Base-by-base conservation (phyloP, 805 yeast species). In the Cyberlindnera americana region DNA sequence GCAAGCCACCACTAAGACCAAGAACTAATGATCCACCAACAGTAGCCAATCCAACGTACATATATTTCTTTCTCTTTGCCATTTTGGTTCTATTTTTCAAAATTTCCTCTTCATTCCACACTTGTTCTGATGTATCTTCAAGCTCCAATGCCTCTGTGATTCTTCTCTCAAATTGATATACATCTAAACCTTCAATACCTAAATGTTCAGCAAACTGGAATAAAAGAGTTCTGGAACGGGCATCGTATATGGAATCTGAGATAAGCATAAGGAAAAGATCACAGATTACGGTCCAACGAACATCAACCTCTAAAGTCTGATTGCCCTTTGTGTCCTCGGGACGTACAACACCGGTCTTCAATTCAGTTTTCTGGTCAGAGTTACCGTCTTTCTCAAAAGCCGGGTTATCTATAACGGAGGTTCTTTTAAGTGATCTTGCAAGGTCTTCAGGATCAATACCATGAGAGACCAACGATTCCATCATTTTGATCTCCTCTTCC, bases 21-120 rank as follows among this genome's bases (percentile, higher is more conserved):
- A 93, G 76, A 2, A 93, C 95, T 17, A 93, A 67, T 1, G 96
- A 90, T 2, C 99, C 99, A 21, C 98, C 98, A 13, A 90, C 72
- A 7, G 98, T 93, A 0, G 99, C 99, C 35, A 93, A 65, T 1
- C 98, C 99, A 46, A 93, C 85, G 54, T 86, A 89, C 37, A 88
- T 82, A 59, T 87, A 66, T 55, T 90, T 81, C 55, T 73, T 81
- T 47, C 74, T 77, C 48, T 72, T 73, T 36, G 79, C 77, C 48
- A 68, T 75, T 54, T 78, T 83, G n/a, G 85, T 70, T 52, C 95
- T 81, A 24, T 72, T 73, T 31, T 79, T 80, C 56, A 93, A 70
- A 40, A 86, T 77, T 43, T 77, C 79, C 9, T 61, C 56, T 50
- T 85, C 91, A 52, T 87, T 80, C 79, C 90, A 83, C 10, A 78